Base-by-base conservation (phyloP, 495 filamentous ascomycete genomes). In the Oidiodendron maius region DNA sequence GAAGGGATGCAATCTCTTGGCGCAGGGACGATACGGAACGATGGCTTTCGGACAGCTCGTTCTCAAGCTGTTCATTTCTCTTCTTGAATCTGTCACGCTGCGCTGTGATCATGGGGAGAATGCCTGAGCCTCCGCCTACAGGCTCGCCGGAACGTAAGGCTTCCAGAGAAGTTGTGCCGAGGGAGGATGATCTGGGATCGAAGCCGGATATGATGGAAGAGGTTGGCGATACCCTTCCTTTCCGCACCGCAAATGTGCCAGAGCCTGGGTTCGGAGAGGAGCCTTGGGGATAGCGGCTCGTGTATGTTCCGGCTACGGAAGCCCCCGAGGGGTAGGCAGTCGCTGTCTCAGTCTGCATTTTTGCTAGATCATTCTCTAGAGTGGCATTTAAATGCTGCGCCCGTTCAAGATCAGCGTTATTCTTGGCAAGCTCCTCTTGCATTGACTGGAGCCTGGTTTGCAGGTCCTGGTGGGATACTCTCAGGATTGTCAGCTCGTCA, bases 41-140 rank as follows among this genome's bases (percentile, higher is more conserved):
- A 60, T 97, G 87, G 43, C 75, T 70, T 49, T 93, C 89, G 5
- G 87, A 87, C 16, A 97, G 74, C 57, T 97, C 91, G 40, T 87
- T 80, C 64, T 97, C 94, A 36, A 99, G 79, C 61, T 97, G 87
- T 1, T 82, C 66, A 51, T 95, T 97, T 55, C 89, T 84, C 73
- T 95, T 88, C 74, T 96, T 97, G 78, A 99, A 99, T 35, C 93
- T 87, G 65, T 99, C 93, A 51, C 93, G 83, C 64, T 99, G 93
- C 16, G 93, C 93, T 40, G 93, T 94, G 48, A 99, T 84, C 93
- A 99, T 99, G 21, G 94, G 93, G 21, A 99, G 71, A 50, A 99
- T 95, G 16, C 90, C 90, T 2, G 87, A 88, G 22, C 89, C 88
- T 42, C 87, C 88, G 8, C 89, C 88, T 13, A 85, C 78, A 8